These are phyloP conservation scores for Acanthamoeba castellanii DNA, from an alignment of 208 protist genomes.

Conservation along the genomic window DNA sequence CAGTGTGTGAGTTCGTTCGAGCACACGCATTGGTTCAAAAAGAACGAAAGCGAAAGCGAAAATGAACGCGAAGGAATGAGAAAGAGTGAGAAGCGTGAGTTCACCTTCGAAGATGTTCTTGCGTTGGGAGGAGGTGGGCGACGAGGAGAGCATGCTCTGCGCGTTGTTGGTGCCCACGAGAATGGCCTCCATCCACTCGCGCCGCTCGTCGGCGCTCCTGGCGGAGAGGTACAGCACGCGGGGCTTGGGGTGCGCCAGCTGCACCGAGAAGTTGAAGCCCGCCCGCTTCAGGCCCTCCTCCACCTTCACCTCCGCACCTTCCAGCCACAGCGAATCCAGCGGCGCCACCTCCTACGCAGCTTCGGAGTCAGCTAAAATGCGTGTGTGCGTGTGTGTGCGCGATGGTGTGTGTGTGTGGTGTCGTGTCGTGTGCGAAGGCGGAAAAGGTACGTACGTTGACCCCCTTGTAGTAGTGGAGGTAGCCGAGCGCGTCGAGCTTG, in stretches of 20 bases:
- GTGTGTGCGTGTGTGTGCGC: background rate
- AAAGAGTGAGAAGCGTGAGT: background rate
- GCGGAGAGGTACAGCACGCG: slow-evolving; percentile 43
- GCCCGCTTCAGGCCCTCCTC: slow-evolving; percentile 17
- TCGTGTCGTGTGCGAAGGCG: background rate
- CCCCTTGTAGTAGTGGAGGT: slow-evolving; percentile 38
- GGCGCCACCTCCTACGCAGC: background rate
- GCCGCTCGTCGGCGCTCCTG: slow-evolving; percentile 1
- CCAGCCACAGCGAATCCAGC: slow-evolving; percentile 32
- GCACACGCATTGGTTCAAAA: too few species aligned
- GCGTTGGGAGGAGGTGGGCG: background rate
- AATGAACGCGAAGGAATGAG: too few species aligned
- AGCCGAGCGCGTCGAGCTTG: slow-evolving; percentile 27
- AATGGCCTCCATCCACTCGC: slow-evolving; percentile 61
- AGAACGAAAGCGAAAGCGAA: too few species aligned
- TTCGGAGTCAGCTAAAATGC: background rate
- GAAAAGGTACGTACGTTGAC: background rate
- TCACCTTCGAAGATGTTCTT: background rate
- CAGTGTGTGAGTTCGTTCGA: too few species aligned
- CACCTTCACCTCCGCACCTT: background rate
- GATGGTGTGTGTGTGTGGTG: background rate
- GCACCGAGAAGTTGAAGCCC: slow-evolving; percentile 37
- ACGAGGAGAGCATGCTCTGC: slow-evolving; percentile 25
- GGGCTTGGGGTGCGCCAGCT: slow-evolving; percentile 18
- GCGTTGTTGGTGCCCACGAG: slow-evolving; percentile 3